Evolutionary conservation across 108 stramenopile genomes (phyloP).

Genomic region (Nitzschia sp.): DNA sequence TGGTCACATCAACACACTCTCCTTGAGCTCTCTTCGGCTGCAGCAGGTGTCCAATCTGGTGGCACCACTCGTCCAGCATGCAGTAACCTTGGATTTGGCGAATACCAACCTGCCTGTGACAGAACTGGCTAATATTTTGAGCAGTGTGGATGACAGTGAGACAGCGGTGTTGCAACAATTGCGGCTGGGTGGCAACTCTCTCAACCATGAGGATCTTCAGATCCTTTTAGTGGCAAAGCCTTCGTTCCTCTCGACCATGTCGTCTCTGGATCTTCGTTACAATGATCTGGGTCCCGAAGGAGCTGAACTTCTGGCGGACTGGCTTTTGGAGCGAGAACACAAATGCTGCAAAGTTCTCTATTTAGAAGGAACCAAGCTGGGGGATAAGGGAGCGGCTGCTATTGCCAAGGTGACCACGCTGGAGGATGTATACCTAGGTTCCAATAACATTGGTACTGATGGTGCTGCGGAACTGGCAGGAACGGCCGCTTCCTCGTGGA

Average conservation of each 20-base stretch:
- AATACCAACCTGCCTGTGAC: conserved; percentile 19
- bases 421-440: conserved; percentile 28
- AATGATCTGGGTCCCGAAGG: conserved; percentile 34
- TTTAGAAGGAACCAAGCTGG: conserved; percentile 27
- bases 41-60: not conserved
- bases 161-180: conserved; percentile 1
- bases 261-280: conserved; percentile 32
- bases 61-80: not conserved
- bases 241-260: not conserved
- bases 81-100: conserved; percentile 18
- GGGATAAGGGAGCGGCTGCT: conserved; percentile 20
- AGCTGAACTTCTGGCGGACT: not conserved
- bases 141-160: not conserved
- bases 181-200: conserved; percentile 17
- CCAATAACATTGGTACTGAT: conserved; percentile 30
- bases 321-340: not conserved
- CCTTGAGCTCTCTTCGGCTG: conserved; percentile 12
- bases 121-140: conserved; percentile 2
- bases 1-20: conserved; percentile 16
- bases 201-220: conserved; percentile 7
- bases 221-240: not conserved
- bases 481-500: conserved; percentile 11
- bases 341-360: conserved; percentile 8
- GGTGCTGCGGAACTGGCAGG: conserved; percentile 38
- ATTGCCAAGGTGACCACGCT: conserved; percentile 5